Conservation (phyloP, 257 asterid species). For the Phtheirospermum japonicum region DNA sequence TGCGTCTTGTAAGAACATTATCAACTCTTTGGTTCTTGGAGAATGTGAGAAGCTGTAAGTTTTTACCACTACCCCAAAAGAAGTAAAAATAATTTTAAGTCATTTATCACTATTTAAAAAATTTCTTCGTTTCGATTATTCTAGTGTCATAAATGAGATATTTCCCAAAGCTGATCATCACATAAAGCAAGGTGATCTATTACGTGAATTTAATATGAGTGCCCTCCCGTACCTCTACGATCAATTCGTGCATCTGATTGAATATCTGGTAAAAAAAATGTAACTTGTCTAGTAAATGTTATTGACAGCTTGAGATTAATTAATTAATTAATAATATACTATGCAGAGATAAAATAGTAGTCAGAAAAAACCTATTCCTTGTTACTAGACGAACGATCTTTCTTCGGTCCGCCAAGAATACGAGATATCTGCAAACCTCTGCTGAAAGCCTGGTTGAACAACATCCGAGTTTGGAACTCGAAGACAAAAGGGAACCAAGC, state of each 20-base stretch:
- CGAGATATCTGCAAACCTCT: too few species aligned
- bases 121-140: conserved; percentile 29
- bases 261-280: conserved; percentile 58
- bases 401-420: too few species aligned
- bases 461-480: too few species aligned
- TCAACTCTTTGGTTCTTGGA: conserved; percentile 71
- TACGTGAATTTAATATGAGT: conserved; percentile 57
- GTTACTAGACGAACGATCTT: too few species aligned
- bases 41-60: conserved; percentile 80
- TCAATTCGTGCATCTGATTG: conserved; percentile 83
- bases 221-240: conserved; percentile 76
- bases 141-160: conserved; percentile 71
- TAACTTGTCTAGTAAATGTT: background rate
- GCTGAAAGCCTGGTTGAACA: too few species aligned
- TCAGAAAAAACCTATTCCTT: too few species aligned
- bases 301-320: conserved; percentile 15
- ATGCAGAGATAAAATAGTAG: conserved; percentile 78
- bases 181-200: conserved; percentile 55
- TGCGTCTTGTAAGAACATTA: conserved; percentile 77
- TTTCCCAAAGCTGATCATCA: conserved; percentile 73
- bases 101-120: conserved; percentile 14
- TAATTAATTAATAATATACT: conserved; percentile 18
- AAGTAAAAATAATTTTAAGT: background rate
- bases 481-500: too few species aligned
- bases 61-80: conserved; percentile 13